These are phyloP conservation scores for Fusarium redolens DNA, from an alignment of 2,329 filamentous ascomycete species.

Conservation along the genomic window DNA sequence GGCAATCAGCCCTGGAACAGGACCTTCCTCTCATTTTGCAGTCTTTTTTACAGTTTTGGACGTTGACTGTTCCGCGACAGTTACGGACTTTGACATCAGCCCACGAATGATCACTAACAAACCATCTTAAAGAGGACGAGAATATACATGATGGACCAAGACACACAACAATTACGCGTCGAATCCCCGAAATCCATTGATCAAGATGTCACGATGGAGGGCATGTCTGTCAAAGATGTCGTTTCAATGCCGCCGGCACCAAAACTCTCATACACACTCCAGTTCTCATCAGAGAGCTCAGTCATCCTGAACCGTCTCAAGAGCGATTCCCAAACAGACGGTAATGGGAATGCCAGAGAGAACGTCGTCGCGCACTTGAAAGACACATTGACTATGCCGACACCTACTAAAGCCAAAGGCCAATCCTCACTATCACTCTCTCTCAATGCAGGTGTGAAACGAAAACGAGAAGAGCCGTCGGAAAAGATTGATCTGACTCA, in stretches of 20 bases:
- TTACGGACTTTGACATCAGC: not conserved
- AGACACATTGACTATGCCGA: conserved; percentile 30
- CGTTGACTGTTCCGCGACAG: not conserved
- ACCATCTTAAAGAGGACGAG: not conserved
- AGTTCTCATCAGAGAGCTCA: conserved; percentile 45
- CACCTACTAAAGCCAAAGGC: conserved; percentile 5
- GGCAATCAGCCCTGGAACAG: not conserved
- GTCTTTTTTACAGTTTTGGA: not conserved
- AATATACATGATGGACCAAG: conserved; percentile 9
- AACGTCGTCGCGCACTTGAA: not conserved
- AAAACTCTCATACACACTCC: conserved; percentile 44
- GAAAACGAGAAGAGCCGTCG: conserved; percentile 43
- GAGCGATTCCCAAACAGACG: not conserved
- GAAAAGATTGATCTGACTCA: conserved; percentile 47
- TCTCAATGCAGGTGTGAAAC: conserved; percentile 39
- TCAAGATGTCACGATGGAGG: not conserved
- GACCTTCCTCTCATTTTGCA: not conserved
- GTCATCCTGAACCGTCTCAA: conserved; percentile 47
- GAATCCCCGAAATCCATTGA: not conserved
- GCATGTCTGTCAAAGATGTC: not conserved
- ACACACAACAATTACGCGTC: not conserved
- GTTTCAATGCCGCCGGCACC: not conserved
- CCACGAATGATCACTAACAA: conserved; percentile 14
- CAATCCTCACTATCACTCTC: conserved; percentile 5
- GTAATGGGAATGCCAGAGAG: not conserved